phyloP scores from a whole-genome alignment of 306 rosid species.

The Chamaecrista fasciculata region DNA sequence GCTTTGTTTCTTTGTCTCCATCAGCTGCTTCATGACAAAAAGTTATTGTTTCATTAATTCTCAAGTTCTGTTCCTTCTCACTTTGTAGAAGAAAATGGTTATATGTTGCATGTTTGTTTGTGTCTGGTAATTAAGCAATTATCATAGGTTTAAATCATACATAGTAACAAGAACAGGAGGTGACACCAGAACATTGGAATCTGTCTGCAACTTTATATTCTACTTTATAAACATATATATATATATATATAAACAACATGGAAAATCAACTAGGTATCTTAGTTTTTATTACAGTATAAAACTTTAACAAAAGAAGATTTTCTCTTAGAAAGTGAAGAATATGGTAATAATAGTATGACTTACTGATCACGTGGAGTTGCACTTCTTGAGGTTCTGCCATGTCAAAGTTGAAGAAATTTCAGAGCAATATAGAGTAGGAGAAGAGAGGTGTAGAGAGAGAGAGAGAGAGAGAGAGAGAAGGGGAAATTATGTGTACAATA shows the following conservation, averaged over 20 bases:
- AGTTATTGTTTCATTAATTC: too few relatives aligned
- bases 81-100: too few relatives aligned
- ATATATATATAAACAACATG: not conserved
- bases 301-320: not conserved
- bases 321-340: constrained; percentile 5
- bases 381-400: constrained; percentile 35
- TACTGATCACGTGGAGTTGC: constrained; percentile 26
- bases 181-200: not conserved
- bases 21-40: constrained; percentile 1
- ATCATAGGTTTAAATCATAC: not conserved
- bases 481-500: not conserved
- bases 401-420: constrained; percentile 13
- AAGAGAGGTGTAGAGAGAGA: not conserved
- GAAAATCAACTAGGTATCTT: not conserved
- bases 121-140: not conserved
- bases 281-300: not conserved
- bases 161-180: too few relatives aligned
- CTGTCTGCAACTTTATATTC: not conserved
- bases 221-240: too few relatives aligned
- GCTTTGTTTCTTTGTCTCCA: not conserved
- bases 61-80: too few relatives aligned
- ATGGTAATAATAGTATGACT: too few relatives aligned
- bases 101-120: not conserved
- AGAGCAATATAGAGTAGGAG: not conserved
- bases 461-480: not conserved